A percentile compares a stretch with the other conserved stretches of the same genome.
phyloP scores from a whole-genome alignment of 1,139 yeast genomes.

The Taiozyma sp. region DNA sequence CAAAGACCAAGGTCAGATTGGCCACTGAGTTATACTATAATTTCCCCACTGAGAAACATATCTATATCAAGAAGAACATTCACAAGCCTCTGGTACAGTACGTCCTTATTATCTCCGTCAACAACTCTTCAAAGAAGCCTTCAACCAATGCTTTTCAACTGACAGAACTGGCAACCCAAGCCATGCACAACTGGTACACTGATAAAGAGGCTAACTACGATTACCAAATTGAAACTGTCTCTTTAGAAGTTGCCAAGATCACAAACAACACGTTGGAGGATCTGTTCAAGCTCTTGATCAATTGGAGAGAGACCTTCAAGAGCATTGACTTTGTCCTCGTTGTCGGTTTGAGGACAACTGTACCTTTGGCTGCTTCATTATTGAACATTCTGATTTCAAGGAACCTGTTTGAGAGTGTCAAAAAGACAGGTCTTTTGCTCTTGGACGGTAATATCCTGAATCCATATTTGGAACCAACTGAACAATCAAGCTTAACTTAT shows the following conservation, averaged over 20 bases:
- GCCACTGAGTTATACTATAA: constrained; percentile 21
- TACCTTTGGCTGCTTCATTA: constrained; percentile 12
- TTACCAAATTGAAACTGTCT: constrained; percentile 13
- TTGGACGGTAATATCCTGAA: constrained; percentile 18
- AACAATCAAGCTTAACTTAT: background rate
- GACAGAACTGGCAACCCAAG: constrained; percentile 8
- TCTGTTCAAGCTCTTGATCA: constrained; percentile 16
- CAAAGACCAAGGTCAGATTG: constrained; percentile 18
- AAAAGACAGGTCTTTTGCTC: constrained; percentile 15
- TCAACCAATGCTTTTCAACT: constrained; percentile 8
- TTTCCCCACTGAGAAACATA: constrained; percentile 16
- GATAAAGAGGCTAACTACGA: constrained; percentile 3
- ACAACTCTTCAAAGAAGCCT: constrained; percentile 5
- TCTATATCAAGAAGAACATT: constrained; percentile 12
- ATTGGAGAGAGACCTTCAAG: constrained; percentile 20
- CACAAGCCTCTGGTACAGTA: constrained; percentile 15
- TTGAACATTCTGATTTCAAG: constrained; percentile 14
- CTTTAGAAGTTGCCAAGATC: constrained; percentile 15
- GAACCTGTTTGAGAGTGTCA: constrained; percentile 6
- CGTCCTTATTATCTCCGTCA: constrained; percentile 26
- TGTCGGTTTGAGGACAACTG: constrained; percentile 13
- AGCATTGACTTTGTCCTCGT: constrained; percentile 14
- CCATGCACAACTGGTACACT: constrained; percentile 10
- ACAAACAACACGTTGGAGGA: constrained; percentile 12
- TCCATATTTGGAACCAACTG: constrained; percentile 7